These are phyloP conservation scores for Neurospora pannonica DNA, from an alignment of 495 filamentous ascomycete genomes.

Conservation along the genomic window DNA sequence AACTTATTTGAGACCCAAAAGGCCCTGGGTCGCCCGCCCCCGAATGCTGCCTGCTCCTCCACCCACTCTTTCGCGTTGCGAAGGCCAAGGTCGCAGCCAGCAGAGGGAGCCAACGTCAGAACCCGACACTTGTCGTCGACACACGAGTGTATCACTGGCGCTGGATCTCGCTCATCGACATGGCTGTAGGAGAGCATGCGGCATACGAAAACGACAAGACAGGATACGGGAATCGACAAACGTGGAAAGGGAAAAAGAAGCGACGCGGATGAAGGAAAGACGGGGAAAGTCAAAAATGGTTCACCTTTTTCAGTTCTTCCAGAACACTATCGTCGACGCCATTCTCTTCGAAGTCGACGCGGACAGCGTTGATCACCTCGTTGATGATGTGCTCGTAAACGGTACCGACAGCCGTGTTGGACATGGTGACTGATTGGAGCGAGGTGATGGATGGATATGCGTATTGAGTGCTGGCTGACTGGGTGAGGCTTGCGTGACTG, in stretches of 20 bases:
- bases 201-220: not conserved
- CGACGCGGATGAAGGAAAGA: constrained; percentile 8
- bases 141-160: not conserved
- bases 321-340: constrained; percentile 81
- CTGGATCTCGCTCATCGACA: not conserved
- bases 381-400: constrained; percentile 87
- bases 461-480: not conserved
- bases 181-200: not conserved
- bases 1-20: constrained; percentile 45
- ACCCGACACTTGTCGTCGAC: constrained; percentile 13
- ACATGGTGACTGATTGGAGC: constrained; percentile 31
- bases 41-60: constrained; percentile 30
- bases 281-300: constrained; percentile 13
- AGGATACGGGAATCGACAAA: not conserved
- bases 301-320: constrained; percentile 74
- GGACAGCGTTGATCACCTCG: constrained; percentile 77
- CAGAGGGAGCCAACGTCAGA: constrained; percentile 2
- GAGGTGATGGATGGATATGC: not conserved
- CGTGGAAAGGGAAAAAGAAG: constrained; percentile 12
- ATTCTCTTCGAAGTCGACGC: constrained; percentile 93
- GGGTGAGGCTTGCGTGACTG: not conserved
- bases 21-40: constrained; percentile 42
- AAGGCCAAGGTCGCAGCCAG: constrained; percentile 8
- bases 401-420: constrained; percentile 49
- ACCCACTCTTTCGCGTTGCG: constrained; percentile 21